These are phyloP conservation scores for Botryotinia narcissicola DNA, from an alignment of 2,329 filamentous ascomycete genomes.

Conservation along the genomic window DNA sequence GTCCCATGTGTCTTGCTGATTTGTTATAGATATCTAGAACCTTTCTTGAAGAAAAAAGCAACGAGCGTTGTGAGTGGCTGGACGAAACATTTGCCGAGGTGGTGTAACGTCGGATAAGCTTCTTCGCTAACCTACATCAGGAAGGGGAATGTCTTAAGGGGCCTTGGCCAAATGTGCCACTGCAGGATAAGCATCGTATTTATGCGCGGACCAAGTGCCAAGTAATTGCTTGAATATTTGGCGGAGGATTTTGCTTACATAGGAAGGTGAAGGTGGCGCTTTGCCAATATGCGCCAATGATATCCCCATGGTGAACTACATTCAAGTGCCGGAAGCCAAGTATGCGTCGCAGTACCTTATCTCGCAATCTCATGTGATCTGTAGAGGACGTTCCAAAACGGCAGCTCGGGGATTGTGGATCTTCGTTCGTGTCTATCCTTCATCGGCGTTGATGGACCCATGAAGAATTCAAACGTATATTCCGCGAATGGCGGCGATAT, in stretches of 20 bases:
- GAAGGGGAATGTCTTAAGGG: neutral
- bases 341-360: neutral
- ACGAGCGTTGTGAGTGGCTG: neutral
- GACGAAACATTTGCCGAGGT: neutral
- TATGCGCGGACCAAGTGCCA: neutral
- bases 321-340: neutral
- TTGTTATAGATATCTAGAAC: neutral
- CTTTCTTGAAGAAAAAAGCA: neutral
- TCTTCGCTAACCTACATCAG: neutral
- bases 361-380: neutral
- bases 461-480: neutral
- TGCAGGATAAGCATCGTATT: neutral
- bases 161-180: slow-evolving; percentile 2
- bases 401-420: neutral
- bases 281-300: slow-evolving; percentile 12
- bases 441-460: neutral
- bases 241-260: neutral
- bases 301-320: neutral
- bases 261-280: slow-evolving; percentile 13
- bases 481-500: neutral
- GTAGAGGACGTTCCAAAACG: neutral
- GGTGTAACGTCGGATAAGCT: neutral
- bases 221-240: neutral
- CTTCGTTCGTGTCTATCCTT: neutral
- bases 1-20: neutral